These are phyloP conservation scores for Boletus sp. DNA, from an alignment of 768 basidiomycete genomes.

Conservation along the genomic window DNA sequence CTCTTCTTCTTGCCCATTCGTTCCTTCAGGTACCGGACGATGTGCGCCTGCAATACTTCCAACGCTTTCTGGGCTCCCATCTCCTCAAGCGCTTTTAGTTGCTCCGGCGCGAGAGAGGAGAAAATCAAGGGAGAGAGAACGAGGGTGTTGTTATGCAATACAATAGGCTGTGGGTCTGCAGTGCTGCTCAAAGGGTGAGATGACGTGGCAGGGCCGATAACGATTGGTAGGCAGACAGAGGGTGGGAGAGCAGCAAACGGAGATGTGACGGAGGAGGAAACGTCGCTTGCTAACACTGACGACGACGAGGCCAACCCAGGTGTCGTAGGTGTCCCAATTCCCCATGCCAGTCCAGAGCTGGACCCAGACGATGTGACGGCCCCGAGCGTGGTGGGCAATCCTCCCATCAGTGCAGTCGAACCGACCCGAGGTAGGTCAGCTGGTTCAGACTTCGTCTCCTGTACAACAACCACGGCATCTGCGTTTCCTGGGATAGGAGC, in stretches of 20 bases:
- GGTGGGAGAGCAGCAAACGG: conserved; percentile 33
- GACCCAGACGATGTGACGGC: background rate
- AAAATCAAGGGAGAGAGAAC: conserved; percentile 87
- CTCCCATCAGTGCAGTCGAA: background rate
- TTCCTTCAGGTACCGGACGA: conserved; percentile 84
- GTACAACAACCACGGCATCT: background rate
- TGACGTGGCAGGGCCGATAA: conserved; percentile 69
- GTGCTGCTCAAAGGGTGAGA: conserved; percentile 48
- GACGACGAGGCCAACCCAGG: conserved; percentile 13
- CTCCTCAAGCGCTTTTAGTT: conserved; percentile 71
- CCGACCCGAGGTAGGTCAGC: conserved; percentile 1
- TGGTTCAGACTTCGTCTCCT: conserved; percentile 6
- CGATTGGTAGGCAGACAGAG: conserved; percentile 69
- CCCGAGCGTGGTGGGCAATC: background rate
- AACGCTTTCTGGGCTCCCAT: conserved; percentile 83
- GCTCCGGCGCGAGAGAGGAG: conserved; percentile 68
- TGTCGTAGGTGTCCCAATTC: conserved; percentile 5
- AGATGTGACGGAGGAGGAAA: conserved; percentile 18
- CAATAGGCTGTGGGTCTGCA: conserved; percentile 62
- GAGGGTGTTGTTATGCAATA: conserved; percentile 80
- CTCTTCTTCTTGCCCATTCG: conserved; percentile 44
- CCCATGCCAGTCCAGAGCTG: conserved; percentile 5
- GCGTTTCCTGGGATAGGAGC: background rate
- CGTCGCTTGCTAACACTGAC: conserved; percentile 14
- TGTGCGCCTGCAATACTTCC: conserved; percentile 77